These are phyloP conservation scores for Penicillium fuscoglaucum DNA, from an alignment of 2,329 filamentous ascomycete genomes.

Conservation along the genomic window DNA sequence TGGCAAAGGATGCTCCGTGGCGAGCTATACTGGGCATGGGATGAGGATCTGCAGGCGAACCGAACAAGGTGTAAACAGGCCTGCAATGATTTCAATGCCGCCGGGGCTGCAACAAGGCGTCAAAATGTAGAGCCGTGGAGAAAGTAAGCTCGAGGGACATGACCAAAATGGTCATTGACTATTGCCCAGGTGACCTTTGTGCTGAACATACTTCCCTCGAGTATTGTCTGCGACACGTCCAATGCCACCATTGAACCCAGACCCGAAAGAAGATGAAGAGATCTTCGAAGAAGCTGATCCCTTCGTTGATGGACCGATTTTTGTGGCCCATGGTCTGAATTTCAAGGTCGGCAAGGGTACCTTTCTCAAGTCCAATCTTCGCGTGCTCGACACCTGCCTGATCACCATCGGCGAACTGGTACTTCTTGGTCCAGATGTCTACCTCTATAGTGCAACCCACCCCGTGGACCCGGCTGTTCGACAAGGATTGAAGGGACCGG, in stretches of 20 bases:
- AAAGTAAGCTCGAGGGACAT: conserved; percentile 17
- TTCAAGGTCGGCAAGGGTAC: conserved; percentile 56
- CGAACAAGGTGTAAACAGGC: conserved; percentile 30
- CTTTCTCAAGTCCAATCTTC: conserved; percentile 57
- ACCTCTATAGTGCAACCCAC: conserved; percentile 55
- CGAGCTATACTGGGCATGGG: conserved; percentile 30
- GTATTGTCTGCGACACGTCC: conserved; percentile 28
- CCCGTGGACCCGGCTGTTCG: conserved; percentile 52
- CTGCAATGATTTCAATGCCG: conserved; percentile 30
- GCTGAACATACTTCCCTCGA: conserved; percentile 3
- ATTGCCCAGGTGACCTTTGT: neutral
- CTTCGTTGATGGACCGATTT: conserved; percentile 62
- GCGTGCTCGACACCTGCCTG: conserved; percentile 54
- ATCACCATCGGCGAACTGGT: conserved; percentile 55
- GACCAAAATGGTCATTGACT: neutral
- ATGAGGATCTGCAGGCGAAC: conserved; percentile 30
- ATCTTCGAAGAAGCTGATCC: conserved; percentile 40
- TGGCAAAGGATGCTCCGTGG: conserved; percentile 33
- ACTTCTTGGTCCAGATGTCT: conserved; percentile 55
- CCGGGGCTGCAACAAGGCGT: conserved; percentile 23
- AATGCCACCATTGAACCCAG: conserved; percentile 21
- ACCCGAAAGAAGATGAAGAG: conserved; percentile 24
- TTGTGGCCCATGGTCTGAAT: conserved; percentile 67
- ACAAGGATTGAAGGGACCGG: conserved; percentile 45
- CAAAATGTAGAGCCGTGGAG: conserved; percentile 29